These are phyloP conservation scores for Plasmodium sp. DNA, from an alignment of 169 alveolate species.

Conservation along the genomic window DNA sequence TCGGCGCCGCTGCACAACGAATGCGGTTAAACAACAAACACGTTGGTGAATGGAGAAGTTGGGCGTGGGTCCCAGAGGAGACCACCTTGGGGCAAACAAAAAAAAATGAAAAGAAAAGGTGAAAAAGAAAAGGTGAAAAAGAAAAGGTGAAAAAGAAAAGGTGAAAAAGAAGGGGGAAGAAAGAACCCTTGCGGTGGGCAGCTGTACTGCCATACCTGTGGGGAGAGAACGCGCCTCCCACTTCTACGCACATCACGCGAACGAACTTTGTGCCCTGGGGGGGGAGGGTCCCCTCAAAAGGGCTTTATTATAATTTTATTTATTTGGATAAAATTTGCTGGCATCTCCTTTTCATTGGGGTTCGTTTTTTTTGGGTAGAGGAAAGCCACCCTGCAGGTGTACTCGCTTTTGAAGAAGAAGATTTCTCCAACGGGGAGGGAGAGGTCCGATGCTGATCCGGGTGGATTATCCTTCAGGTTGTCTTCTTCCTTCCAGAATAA, in stretches of 20 bases:
- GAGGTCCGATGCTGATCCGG: background rate
- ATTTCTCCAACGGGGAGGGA: slow-evolving; percentile 64
- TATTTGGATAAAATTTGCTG: slow-evolving; percentile 46
- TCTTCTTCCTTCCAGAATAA: slow-evolving; percentile 65
- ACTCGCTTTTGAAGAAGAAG: slow-evolving; percentile 33
- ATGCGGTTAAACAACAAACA: background rate
- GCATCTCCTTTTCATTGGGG: background rate
- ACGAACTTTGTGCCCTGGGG: background rate
- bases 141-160: background rate
- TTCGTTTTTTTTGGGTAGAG: slow-evolving; percentile 4
- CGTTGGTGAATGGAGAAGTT: background rate
- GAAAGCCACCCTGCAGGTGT: slow-evolving; percentile 56
- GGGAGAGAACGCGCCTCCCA: background rate
- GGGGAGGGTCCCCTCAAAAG: background rate
- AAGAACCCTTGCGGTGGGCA: background rate
- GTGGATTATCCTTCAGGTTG: background rate
- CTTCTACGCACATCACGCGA: background rate
- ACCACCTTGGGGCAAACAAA: background rate
- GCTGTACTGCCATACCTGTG: background rate
- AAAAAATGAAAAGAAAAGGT: background rate
- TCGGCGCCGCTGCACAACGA: background rate
- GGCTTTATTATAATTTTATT: slow-evolving; percentile 49
- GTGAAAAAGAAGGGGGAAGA: background rate
- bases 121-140: too few species aligned
- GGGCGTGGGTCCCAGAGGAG: background rate